Evolutionary conservation across 495 filamentous ascomycete genomes (phyloP).

Genomic region (Hapsidospora chrysogenum): DNA sequence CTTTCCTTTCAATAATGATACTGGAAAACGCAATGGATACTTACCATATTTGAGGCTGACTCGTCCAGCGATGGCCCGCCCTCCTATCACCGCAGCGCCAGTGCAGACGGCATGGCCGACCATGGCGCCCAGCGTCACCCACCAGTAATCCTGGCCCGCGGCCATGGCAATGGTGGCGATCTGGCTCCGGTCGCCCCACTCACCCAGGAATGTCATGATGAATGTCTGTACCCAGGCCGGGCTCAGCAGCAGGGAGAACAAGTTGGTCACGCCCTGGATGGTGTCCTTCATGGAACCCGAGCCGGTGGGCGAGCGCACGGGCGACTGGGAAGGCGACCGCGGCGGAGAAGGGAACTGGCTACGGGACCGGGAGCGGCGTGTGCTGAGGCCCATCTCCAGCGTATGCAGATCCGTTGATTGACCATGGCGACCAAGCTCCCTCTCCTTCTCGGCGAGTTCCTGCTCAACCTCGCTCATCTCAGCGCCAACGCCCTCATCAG

Average conservation of each 20-base stretch:
- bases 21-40: slow-evolving; percentile 20
- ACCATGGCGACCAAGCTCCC: slow-evolving; percentile 30
- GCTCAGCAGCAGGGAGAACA: slow-evolving; percentile 72
- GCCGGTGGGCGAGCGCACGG: slow-evolving; percentile 22
- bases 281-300: slow-evolving; percentile 21
- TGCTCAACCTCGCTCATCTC: slow-evolving; percentile 96
- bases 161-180: slow-evolving; percentile 99
- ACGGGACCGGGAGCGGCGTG: slow-evolving; percentile 32
- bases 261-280: slow-evolving; percentile 56
- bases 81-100: slow-evolving; percentile 81
- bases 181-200: slow-evolving; percentile 96
- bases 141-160: slow-evolving; percentile 96
- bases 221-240: slow-evolving; percentile 99
- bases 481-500: slow-evolving; percentile 74
- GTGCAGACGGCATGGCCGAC: slow-evolving; percentile 82
- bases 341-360: slow-evolving; percentile 46
- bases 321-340: slow-evolving; percentile 33
- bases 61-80: slow-evolving; percentile 76
- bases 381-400: slow-evolving; percentile 44
- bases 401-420: slow-evolving; percentile 45
- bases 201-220: slow-evolving; percentile 94
- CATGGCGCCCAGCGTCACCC: slow-evolving; percentile 85
- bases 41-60: slow-evolving; percentile 94
- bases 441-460: slow-evolving; percentile 90
- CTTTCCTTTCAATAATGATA: slow-evolving; percentile 6